phyloP scores from a whole-genome alignment of 108 stramenopile genomes.

The Nitzschia palea region DNA sequence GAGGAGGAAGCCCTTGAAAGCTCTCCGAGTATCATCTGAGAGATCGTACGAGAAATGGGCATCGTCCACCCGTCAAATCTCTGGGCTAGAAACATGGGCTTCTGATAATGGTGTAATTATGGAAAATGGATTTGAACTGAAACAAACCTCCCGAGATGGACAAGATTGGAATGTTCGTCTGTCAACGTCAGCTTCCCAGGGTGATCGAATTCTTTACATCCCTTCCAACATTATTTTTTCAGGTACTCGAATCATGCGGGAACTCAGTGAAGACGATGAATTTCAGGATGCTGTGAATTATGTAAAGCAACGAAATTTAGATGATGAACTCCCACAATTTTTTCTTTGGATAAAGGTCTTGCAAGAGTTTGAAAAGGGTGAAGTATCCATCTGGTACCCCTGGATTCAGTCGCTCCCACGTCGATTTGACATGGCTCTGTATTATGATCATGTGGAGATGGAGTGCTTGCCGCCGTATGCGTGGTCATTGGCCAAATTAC shows the following conservation, averaged over 20 bases:
- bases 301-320: not conserved
- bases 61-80: not conserved
- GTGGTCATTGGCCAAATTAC: conserved; percentile 25
- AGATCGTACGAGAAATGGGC: not conserved
- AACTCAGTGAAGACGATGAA: not conserved
- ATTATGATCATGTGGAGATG: conserved; percentile 41
- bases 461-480: conserved; percentile 39
- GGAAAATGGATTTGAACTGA: not conserved
- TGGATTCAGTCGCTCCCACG: conserved; percentile 58
- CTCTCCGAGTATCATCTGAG: no score
- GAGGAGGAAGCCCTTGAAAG: no score
- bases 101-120: not conserved
- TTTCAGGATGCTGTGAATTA: not conserved
- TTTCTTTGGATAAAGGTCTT: conserved; percentile 52
- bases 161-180: not conserved
- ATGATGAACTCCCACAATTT: conserved; percentile 29
- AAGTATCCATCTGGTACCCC: conserved; percentile 43
- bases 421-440: conserved; percentile 47
- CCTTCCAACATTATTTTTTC: not conserved
- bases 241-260: not conserved
- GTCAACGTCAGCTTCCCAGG: not conserved
- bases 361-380: conserved; percentile 49
- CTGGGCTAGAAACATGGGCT: not conserved
- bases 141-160: not conserved
- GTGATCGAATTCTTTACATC: not conserved